phyloP scores from a whole-genome alignment of 768 basidiomycete species.

The Rhizopogon rudus region DNA sequence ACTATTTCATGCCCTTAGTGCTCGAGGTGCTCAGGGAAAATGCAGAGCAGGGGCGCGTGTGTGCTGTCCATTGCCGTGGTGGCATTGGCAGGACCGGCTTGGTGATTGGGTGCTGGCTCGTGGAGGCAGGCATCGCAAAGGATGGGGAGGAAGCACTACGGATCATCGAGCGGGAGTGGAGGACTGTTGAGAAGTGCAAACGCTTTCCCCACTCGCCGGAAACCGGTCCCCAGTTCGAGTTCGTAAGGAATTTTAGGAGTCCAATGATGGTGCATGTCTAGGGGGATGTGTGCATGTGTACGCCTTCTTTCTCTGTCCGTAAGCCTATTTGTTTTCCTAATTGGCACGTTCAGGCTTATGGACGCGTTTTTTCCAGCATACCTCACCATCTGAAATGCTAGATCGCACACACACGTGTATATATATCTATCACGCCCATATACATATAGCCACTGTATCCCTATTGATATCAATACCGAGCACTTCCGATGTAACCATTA shows the following conservation, averaged over 20 bases:
- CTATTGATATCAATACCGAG: neutral
- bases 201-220: conserved; percentile 75
- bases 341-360: neutral
- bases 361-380: neutral
- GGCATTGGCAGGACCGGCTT: conserved; percentile 68
- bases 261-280: neutral
- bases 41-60: conserved; percentile 49
- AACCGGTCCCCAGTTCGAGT: conserved; percentile 75
- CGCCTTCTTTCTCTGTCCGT: neutral
- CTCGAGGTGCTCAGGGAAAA: conserved; percentile 58
- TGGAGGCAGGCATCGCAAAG: conserved; percentile 56
- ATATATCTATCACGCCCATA: neutral
- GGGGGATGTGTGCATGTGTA: neutral
- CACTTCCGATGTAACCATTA: neutral
- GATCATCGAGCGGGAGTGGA: conserved; percentile 67
- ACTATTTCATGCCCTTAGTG: conserved; percentile 53
- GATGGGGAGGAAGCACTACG: conserved; percentile 61
- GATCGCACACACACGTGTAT: neutral
- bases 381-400: neutral
- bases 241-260: conserved; percentile 52
- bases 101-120: conserved; percentile 73
- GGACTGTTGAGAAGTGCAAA: conserved; percentile 71
- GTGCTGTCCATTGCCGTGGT: conserved; percentile 77
- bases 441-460: neutral
- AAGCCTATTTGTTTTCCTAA: neutral